Conservation (phyloP, 192 early-diverging fungal species). For the Gaertneriomyces semiglobifer region DNA sequence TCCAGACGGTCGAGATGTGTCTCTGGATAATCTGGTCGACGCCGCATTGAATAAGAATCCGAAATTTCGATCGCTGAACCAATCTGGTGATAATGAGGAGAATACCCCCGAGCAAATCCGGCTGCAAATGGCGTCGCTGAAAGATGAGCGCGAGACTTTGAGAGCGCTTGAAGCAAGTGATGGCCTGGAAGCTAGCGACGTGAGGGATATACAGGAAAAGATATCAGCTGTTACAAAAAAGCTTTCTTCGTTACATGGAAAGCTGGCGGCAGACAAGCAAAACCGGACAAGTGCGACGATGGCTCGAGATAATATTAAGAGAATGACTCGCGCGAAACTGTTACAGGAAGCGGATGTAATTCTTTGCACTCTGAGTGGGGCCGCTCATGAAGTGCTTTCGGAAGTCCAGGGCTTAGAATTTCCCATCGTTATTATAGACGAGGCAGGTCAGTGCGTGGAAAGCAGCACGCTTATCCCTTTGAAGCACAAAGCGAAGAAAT, state of each 20-base stretch:
- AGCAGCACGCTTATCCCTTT: constrained; percentile 83
- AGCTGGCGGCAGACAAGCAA: constrained; percentile 19
- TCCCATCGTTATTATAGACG: constrained; percentile 84
- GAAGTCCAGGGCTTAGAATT: constrained; percentile 62
- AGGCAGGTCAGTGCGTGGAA: constrained; percentile 93
- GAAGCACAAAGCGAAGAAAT: constrained; percentile 72
- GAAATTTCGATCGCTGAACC: constrained; percentile 33
- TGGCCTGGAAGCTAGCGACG: constrained; percentile 7
- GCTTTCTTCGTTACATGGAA: constrained; percentile 34
- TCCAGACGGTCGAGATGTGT: constrained; percentile 66
- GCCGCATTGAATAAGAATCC: background rate
- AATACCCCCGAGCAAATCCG: constrained; percentile 16
- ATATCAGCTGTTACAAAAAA: constrained; percentile 25
- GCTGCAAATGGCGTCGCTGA: constrained; percentile 27
- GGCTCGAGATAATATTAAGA: constrained; percentile 46
- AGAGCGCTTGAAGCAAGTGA: constrained; percentile 28
- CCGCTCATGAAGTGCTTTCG: constrained; percentile 79
- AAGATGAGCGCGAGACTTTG: constrained; percentile 35
- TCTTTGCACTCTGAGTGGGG: constrained; percentile 74
- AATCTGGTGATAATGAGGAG: constrained; percentile 37
- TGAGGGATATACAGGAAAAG: constrained; percentile 15
- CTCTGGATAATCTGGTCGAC: constrained; percentile 24
- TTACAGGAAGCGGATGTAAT: constrained; percentile 74
- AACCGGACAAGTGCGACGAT: constrained; percentile 13
- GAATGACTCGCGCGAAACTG: constrained; percentile 60